Evolutionary conservation across 2,329 filamentous ascomycete species (phyloP).

Genomic region (Orbilia ellipsospora): DNA sequence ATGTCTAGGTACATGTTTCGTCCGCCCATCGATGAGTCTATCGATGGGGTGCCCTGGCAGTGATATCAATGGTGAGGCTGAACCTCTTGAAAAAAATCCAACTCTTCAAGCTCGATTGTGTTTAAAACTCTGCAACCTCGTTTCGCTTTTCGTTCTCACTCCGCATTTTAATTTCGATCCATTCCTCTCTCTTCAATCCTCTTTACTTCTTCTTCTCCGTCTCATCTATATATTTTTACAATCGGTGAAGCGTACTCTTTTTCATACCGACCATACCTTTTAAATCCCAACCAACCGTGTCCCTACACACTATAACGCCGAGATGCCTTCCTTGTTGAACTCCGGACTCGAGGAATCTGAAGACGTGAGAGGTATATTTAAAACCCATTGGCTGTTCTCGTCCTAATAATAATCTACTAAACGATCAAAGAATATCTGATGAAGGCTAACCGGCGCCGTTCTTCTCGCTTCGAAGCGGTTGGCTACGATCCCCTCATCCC

Average conservation of each 20-base stretch:
- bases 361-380: conserved; percentile 56
- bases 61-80: too few relatives aligned
- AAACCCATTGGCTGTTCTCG: background rate
- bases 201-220: too few relatives aligned
- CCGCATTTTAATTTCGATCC: conserved; percentile 1
- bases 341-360: conserved; percentile 57
- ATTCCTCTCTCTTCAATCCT: too few relatives aligned
- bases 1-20: too few relatives aligned
- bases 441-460: conserved; percentile 17
- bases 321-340: conserved; percentile 52
- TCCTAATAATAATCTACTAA: conserved; percentile 11
- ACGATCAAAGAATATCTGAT: background rate
- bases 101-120: too few relatives aligned
- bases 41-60: too few relatives aligned
- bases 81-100: too few relatives aligned
- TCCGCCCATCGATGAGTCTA: too few relatives aligned
- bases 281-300: too few relatives aligned
- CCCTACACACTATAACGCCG: background rate
- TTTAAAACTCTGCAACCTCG: background rate
- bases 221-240: too few relatives aligned
- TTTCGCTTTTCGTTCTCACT: background rate
- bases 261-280: too few relatives aligned
- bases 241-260: too few relatives aligned
- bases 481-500: conserved; percentile 59
- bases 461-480: conserved; percentile 51